Evolutionary conservation across 2,329 filamentous ascomycete species (phyloP), one percentile per base, ranked within the genome.

Genomic region (Fusarium duplospermum): DNA sequence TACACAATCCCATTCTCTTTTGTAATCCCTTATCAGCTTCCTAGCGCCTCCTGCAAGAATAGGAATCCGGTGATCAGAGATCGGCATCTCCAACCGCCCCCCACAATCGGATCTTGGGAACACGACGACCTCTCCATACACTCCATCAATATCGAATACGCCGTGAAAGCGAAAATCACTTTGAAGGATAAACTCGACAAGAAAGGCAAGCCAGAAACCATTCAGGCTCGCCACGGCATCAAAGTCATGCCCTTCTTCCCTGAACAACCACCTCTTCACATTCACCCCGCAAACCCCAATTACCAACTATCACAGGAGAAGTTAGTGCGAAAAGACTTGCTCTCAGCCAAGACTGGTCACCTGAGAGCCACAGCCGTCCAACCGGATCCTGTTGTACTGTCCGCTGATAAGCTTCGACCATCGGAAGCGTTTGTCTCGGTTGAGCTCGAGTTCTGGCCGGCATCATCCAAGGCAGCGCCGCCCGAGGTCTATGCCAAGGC

Each of bases 31-130:
- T 70, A 69, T 7, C 73, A 73, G 3, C 52, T 77, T 4, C 71
- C 75, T 0, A 71, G 71, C 2, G 73, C 67, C 0, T 58, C 76
- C 0, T 77, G 75, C 13, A 68, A 9, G 8, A 68, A 76, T 6
- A 66, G 64, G 13, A 66, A 64, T 2, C n/a, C 69, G 0, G 54
- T 62, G 0, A 59, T 73, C 1, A 45, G 64, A 3, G 69, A 75
- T n/a, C 54, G 67, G 3, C 75, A 77, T 24, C 45, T 75, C 11
- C 69, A 67, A 2, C 27, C 70, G 6, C 75, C 75, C 1, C 76
- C 76, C 2, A 77, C 72, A 2, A 11, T 77, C 18, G 76, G 76
- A 5, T 40, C 62, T 0, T 77, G 72, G 74, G 70, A 76, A 4
- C 62, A 66, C 4, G 66, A 74, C n/a, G 76, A 77, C 4, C 66